These are phyloP conservation scores for Tulasnella sp. DNA, from an alignment of 768 basidiomycete genomes.

Conservation along the genomic window DNA sequence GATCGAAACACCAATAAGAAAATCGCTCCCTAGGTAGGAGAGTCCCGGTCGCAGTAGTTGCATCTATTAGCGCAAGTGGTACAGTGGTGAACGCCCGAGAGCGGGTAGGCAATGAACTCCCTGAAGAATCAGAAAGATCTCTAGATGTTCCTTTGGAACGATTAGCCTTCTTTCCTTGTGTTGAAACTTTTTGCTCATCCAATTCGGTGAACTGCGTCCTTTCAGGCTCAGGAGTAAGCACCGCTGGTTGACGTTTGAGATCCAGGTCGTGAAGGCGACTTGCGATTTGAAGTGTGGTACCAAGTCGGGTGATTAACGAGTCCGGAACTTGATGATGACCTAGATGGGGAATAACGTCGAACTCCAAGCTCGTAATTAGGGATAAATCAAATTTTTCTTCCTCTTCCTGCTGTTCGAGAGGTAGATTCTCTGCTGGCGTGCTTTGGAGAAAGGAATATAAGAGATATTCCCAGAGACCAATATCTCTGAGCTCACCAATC, in stretches of 20 bases:
- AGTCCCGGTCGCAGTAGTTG: constrained; percentile 46
- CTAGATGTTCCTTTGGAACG: too few species aligned
- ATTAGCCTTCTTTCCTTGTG: too few species aligned
- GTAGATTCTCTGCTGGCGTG: constrained; percentile 42
- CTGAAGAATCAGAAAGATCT: too few species aligned
- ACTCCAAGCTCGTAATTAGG: constrained; percentile 65
- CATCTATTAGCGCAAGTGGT: constrained; percentile 28
- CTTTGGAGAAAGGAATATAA: constrained; percentile 27
- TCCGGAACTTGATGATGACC: constrained; percentile 61
- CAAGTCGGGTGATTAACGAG: constrained; percentile 48
- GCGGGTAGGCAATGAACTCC: too few species aligned
- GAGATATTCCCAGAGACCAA: neutral
- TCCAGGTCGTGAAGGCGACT: constrained; percentile 45
- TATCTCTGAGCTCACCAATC: constrained; percentile 48
- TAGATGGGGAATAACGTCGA: constrained; percentile 63
- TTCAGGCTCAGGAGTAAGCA: too few species aligned
- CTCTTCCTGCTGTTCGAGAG: constrained; percentile 50
- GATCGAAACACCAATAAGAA: constrained; percentile 85
- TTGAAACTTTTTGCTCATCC: too few species aligned
- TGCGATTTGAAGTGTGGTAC: constrained; percentile 57
- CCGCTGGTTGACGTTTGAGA: neutral
- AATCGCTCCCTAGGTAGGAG: constrained; percentile 68
- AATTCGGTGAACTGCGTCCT: neutral
- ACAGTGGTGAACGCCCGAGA: neutral
- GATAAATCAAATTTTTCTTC: constrained; percentile 81